A percentile compares a stretch with the other conserved stretches of the same genome.
Conservation (phyloP, 2,329 filamentous ascomycete genomes). For the Cladosporium colombiae region DNA sequence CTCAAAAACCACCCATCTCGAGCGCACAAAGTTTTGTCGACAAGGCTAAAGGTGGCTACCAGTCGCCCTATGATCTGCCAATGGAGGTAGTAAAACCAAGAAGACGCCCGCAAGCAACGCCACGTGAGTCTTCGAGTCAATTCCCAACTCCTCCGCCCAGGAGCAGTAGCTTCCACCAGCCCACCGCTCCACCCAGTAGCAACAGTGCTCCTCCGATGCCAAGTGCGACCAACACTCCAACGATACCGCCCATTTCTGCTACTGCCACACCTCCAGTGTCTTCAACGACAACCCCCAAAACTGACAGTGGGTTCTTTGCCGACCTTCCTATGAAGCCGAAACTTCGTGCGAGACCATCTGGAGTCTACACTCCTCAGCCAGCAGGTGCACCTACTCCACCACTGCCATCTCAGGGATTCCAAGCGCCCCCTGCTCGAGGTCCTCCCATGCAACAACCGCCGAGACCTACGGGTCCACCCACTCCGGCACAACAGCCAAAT, state of each 20-base stretch:
- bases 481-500: constrained; percentile 27
- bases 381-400: constrained; percentile 22
- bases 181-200: constrained; percentile 12
- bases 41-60: constrained; percentile 87
- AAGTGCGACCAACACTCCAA: constrained; percentile 21
- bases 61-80: constrained; percentile 92
- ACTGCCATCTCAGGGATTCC: constrained; percentile 20
- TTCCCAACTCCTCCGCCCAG: constrained; percentile 55
- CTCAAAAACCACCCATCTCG: constrained; percentile 47
- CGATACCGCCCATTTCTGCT: constrained; percentile 38
- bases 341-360: constrained; percentile 36
- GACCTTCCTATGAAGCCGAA: constrained; percentile 50
- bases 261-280: constrained; percentile 23
- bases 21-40: constrained; percentile 78
- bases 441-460: constrained; percentile 2
- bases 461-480: constrained; percentile 24
- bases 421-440: constrained; percentile 22
- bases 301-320: constrained; percentile 49
- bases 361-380: constrained; percentile 32
- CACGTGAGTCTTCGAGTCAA: constrained; percentile 30
- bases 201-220: constrained; percentile 20
- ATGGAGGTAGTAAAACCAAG: constrained; percentile 77
- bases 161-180: constrained; percentile 58
- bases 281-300: constrained; percentile 29
- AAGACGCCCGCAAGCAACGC: constrained; percentile 55